Conservation (phyloP, 2,329 filamentous ascomycete species). For the Botryotinia convoluta region DNA sequence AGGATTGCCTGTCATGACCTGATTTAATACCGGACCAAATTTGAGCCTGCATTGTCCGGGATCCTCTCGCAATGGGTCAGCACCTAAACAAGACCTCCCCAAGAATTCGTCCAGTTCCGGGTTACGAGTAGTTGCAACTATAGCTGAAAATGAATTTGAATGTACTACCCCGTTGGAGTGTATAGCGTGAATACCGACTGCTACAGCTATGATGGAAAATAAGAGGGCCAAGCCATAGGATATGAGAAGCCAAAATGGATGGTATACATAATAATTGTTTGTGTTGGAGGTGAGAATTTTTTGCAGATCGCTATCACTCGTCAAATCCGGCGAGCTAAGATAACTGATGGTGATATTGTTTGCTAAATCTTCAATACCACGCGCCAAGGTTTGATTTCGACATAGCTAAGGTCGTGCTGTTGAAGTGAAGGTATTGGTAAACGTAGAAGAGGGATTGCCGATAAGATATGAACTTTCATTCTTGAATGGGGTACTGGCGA, state of each 20-base stretch:
- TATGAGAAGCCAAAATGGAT: conserved; percentile 14
- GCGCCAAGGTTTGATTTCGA: conserved; percentile 24
- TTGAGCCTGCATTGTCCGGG: background rate
- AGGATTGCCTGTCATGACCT: background rate
- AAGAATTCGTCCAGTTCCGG: conserved; percentile 15
- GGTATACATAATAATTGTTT: conserved; percentile 21
- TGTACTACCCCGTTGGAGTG: conserved; percentile 24
- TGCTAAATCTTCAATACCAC: conserved; percentile 28
- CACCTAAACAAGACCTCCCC: conserved; percentile 14
- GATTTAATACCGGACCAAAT: background rate
- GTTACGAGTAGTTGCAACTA: conserved; percentile 25
- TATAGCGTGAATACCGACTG: conserved; percentile 20
- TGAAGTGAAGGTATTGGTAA: conserved; percentile 1
- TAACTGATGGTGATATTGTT: conserved; percentile 33
- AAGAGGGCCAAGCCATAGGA: conserved; percentile 18
- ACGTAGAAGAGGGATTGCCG: background rate
- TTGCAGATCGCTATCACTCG: background rate
- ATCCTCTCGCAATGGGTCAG: background rate
- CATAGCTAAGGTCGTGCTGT: conserved; percentile 23
- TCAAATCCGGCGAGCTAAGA: conserved; percentile 18
- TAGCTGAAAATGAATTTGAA: conserved; percentile 26
- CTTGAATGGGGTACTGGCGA: background rate
- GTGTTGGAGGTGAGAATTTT: conserved; percentile 11
- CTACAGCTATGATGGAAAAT: conserved; percentile 2
- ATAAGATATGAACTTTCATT: background rate